Evolutionary conservation across 768 basidiomycete species (phyloP), one percentile per base, ranked within the genome.

Genomic region (Coprinopsis cinerea): DNA sequence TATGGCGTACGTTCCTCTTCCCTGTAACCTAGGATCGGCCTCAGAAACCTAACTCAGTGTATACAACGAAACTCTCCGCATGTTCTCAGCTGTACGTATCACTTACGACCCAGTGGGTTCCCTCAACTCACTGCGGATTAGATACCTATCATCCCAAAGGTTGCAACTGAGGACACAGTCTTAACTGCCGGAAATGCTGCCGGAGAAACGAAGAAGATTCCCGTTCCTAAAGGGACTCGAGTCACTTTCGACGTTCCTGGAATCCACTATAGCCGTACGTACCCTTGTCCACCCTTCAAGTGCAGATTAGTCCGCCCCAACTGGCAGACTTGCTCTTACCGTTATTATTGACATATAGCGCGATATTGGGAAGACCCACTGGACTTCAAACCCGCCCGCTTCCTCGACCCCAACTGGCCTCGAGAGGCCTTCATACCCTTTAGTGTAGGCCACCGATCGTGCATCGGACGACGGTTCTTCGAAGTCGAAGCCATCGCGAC

Each of bases 401-500:
- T 58, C 42, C 30, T 55, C 14, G 22, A 54, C n/a, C 36, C 49
- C 2, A 51, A 52, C 20, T 58, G 57, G 57, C 47, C 47, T 20
- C 32, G 51, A 17, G 59, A 61, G 24, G 59, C 59, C 3, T 61
- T 60, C 37, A 7, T 58, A 10, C 49, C 59, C 1, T 61, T 61
- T 42, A 59, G 60, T 28, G 39, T 32, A 64, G 73, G 73, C 27
- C 56, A 68, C 15, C 66, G 74, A 11, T 67, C 67, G 34, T 77
- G 75, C 57, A 55, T 76, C 6, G 75, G 76, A 23, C 65, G 72
- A 49, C 68, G 70, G 53, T 76, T 75, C 58, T 63, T 64, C 18
- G 76, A 78, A 57, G 73, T 69, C 6, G 75, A 76, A 60, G 71
- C 61, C 18, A 61, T 76, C 25, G 75, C 71, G 1, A 65, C 71